Evolutionary conservation across 179 eudicot species (phyloP).

Genomic region (Gypsophila paniculata): DNA sequence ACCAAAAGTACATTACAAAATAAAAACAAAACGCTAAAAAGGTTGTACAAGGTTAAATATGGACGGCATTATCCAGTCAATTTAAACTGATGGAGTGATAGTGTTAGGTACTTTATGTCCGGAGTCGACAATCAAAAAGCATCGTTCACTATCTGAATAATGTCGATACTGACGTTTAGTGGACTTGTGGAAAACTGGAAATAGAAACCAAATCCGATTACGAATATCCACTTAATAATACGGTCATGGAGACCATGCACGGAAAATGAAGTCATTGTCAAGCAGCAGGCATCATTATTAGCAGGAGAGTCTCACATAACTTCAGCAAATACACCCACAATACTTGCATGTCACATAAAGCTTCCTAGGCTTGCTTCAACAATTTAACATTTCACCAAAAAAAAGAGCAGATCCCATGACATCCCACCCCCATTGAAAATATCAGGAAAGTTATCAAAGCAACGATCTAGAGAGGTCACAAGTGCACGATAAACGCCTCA

Average conservation of each 20-base stretch:
- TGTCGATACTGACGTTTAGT: not conserved
- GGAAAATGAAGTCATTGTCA: too few species aligned
- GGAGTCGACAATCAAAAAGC: not conserved
- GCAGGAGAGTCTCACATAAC: too few species aligned
- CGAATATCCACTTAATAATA: not conserved
- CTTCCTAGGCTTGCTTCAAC: not conserved
- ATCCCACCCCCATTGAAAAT: not conserved
- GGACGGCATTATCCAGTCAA: not conserved
- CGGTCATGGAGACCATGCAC: too few species aligned
- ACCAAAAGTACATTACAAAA: not conserved
- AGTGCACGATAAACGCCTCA: not conserved
- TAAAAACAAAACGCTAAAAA: not conserved
- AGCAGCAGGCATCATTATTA: too few species aligned
- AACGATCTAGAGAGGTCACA: not conserved
- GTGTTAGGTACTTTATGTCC: not conserved
- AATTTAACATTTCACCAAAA: not conserved
- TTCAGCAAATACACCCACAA: not conserved
- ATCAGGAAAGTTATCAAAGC: not conserved
- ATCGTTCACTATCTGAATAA: not conserved
- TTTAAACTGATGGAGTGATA: not conserved
- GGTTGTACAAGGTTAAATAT: not conserved
- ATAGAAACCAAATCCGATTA: not conserved
- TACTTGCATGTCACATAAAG: not conserved
- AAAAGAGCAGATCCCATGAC: not conserved
- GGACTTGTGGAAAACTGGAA: too few species aligned